Percentiles rank a stretch among this genome's conserved stretches.
These are phyloP conservation scores for Annulohypoxylon nitens DNA, from an alignment of 495 filamentous ascomycete genomes.

Conservation along the genomic window DNA sequence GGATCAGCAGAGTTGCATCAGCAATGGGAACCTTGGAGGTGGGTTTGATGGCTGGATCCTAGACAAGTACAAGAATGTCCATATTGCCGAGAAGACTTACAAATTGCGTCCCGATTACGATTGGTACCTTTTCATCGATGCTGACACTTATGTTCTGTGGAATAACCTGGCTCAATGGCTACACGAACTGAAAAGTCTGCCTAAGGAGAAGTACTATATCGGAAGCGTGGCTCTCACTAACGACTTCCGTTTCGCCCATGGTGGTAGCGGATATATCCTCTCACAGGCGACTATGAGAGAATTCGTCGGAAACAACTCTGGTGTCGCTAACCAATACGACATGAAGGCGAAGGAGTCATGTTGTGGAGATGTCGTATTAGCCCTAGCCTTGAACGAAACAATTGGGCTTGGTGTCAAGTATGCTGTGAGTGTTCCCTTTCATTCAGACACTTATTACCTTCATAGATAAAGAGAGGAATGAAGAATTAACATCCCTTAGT, in stretches of 20 bases:
- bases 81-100: constrained; percentile 60
- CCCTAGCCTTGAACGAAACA: constrained; percentile 68
- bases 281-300: constrained; percentile 68
- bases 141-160: constrained; percentile 76
- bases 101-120: constrained; percentile 63
- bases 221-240: constrained; percentile 70
- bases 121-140: constrained; percentile 79
- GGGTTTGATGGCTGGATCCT: constrained; percentile 61
- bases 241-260: constrained; percentile 72
- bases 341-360: constrained; percentile 68
- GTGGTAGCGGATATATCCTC: constrained; percentile 75
- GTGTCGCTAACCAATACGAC: constrained; percentile 65
- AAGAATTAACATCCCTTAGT: constrained; percentile 44
- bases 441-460: not conserved
- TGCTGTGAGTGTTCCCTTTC: constrained; percentile 49
- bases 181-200: constrained; percentile 59
- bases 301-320: constrained; percentile 55
- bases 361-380: constrained; percentile 77
- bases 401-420: constrained; percentile 48
- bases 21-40: constrained; percentile 50
- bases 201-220: constrained; percentile 64
- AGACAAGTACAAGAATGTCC: constrained; percentile 64
- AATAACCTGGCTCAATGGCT: constrained; percentile 71
- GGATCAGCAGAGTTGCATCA: constrained; percentile 56
- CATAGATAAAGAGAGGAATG: not conserved